These are phyloP conservation scores for Millerozyma miso DNA, from an alignment of 805 yeast genomes.

Conservation along the genomic window DNA sequence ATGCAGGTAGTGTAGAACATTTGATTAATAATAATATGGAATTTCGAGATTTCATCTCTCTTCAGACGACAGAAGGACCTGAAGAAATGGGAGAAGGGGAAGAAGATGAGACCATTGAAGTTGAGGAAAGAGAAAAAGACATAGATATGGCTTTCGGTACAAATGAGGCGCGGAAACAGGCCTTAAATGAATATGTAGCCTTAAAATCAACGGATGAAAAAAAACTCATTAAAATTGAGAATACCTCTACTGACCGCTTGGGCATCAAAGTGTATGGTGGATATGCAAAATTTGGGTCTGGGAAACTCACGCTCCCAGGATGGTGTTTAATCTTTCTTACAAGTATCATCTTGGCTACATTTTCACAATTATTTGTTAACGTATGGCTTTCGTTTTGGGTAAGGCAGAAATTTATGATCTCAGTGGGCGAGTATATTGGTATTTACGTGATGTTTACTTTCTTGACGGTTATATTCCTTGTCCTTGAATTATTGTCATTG, in stretches of 20 bases:
- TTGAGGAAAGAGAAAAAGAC: slow-evolving; percentile 33
- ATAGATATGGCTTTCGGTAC: slow-evolving; percentile 13
- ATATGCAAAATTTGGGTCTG: slow-evolving; percentile 13
- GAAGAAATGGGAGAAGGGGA: slow-evolving; percentile 11
- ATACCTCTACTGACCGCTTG: slow-evolving; percentile 15
- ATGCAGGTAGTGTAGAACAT: slow-evolving; percentile 33
- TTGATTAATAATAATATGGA: slow-evolving; percentile 13
- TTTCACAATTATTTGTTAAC: slow-evolving; percentile 16
- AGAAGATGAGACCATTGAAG: not conserved
- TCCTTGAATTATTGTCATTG: slow-evolving; percentile 20
- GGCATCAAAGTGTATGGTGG: slow-evolving; percentile 9
- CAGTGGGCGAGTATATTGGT: slow-evolving; percentile 13
- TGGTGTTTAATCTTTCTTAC: slow-evolving; percentile 6
- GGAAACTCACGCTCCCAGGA: slow-evolving; percentile 4
- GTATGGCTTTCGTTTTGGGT: slow-evolving; percentile 24
- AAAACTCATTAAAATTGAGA: slow-evolving; percentile 12
- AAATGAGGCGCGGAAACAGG: not conserved
- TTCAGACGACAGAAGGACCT: too few relatives aligned
- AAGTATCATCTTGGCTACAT: slow-evolving; percentile 8
- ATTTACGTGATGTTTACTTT: slow-evolving; percentile 15
- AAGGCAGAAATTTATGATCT: slow-evolving; percentile 8
- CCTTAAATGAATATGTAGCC: not conserved
- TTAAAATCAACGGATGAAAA: slow-evolving; percentile 4
- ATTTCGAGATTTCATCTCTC: slow-evolving; percentile 28
- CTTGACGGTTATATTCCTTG: slow-evolving; percentile 11